phyloP scores from a whole-genome alignment of 371 early-diverging fungal genomes.

The Mucor sp. region DNA sequence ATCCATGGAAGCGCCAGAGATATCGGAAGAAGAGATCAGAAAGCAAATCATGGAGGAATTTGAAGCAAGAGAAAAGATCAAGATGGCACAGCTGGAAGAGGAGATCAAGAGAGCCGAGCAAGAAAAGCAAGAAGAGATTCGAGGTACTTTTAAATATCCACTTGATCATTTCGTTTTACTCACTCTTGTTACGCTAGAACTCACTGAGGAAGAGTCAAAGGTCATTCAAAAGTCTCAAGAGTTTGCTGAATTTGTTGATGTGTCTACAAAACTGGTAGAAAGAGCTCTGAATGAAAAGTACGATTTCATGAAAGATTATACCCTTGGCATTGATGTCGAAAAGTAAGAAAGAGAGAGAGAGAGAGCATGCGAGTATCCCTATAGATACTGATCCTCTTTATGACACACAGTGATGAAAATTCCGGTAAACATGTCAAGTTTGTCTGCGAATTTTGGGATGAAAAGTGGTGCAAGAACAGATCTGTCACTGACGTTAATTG shows the following conservation, averaged over 20 bases:
- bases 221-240: constrained; percentile 71
- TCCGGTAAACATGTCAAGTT: constrained; percentile 74
- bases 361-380: background rate
- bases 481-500: constrained; percentile 91
- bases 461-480: constrained; percentile 80
- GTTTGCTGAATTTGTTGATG: constrained; percentile 87
- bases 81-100: constrained; percentile 62
- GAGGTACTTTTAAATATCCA: too few relatives aligned
- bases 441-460: constrained; percentile 76
- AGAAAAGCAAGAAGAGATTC: constrained; percentile 48
- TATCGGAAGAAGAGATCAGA: constrained; percentile 65
- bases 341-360: too few relatives aligned
- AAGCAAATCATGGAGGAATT: constrained; percentile 61
- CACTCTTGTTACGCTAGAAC: constrained; percentile 44
- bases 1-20: constrained; percentile 58
- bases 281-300: constrained; percentile 89
- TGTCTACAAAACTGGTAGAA: constrained; percentile 86
- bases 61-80: constrained; percentile 61
- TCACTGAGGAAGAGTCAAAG: constrained; percentile 82
- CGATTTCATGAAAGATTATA: constrained; percentile 94
- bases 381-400: background rate
- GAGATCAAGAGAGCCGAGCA: constrained; percentile 57
- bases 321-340: constrained; percentile 65
- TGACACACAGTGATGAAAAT: constrained; percentile 53
- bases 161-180: background rate